These are phyloP conservation scores for Colletotrichum spinosum DNA, from an alignment of 2,329 filamentous ascomycete species.

Conservation along the genomic window DNA sequence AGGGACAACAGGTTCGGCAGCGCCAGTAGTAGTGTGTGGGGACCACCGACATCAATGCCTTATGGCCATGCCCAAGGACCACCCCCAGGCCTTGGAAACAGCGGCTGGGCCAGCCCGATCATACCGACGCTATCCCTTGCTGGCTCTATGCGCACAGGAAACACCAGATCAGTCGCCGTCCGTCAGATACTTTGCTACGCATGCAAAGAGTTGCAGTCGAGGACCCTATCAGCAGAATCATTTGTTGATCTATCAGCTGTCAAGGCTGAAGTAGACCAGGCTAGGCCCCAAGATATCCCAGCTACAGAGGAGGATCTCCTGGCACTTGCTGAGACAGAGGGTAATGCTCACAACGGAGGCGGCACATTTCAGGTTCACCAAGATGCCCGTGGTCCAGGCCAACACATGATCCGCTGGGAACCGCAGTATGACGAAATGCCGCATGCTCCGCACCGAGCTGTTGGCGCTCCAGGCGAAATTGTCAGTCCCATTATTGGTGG, in stretches of 20 bases:
- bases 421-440: slow-evolving; percentile 58
- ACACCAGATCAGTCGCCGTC: slow-evolving; percentile 63
- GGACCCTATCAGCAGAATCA: slow-evolving; percentile 61
- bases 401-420: slow-evolving; percentile 65
- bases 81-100: slow-evolving; percentile 59
- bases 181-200: slow-evolving; percentile 82
- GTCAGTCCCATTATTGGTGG: slow-evolving; percentile 71
- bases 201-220: slow-evolving; percentile 71
- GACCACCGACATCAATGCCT: slow-evolving; percentile 45
- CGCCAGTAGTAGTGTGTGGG: slow-evolving; percentile 54
- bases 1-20: slow-evolving; percentile 52
- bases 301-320: slow-evolving; percentile 76
- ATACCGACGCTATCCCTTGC: slow-evolving; percentile 27
- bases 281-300: slow-evolving; percentile 37
- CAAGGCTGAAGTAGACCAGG: slow-evolving; percentile 65
- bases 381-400: slow-evolving; percentile 53
- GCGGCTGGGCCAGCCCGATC: slow-evolving; percentile 48
- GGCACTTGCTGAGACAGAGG: slow-evolving; percentile 90
- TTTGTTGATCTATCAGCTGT: slow-evolving; percentile 78
- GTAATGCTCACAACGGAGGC: slow-evolving; percentile 86
- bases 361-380: slow-evolving; percentile 82
- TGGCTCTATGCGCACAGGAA: slow-evolving; percentile 27
- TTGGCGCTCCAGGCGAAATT: slow-evolving; percentile 75
- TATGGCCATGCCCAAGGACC: slow-evolving; percentile 48
- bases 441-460: slow-evolving; percentile 55